These are phyloP conservation scores for Colletotrichum viniferum DNA, from an alignment of 2,329 filamentous ascomycete species.

Conservation along the genomic window DNA sequence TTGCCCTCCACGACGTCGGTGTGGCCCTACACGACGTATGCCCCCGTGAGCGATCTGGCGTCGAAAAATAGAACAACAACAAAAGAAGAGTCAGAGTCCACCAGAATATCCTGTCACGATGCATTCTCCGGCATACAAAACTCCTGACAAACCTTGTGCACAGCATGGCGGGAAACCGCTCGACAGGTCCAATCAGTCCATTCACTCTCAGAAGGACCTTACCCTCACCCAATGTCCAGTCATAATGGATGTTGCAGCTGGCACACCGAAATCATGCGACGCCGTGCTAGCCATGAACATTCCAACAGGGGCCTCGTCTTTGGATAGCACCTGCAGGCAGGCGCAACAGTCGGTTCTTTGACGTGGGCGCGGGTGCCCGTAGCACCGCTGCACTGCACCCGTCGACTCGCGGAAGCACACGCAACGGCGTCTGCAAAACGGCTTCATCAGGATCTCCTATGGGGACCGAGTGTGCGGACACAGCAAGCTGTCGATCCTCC, in stretches of 20 bases:
- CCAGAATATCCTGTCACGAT: background rate
- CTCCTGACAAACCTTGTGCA: accelerated
- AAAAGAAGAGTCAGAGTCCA: too few relatives aligned
- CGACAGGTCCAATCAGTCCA: background rate
- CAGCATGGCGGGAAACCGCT: background rate
- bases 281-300: background rate
- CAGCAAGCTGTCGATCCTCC: background rate
- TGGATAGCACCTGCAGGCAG: background rate
- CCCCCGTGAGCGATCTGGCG: too few relatives aligned
- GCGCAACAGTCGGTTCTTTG: background rate
- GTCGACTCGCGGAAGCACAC: background rate
- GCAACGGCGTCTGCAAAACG: background rate
- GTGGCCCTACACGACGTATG: too few relatives aligned
- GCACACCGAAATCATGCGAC: background rate
- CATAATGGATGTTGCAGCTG: background rate
- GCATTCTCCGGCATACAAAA: background rate
- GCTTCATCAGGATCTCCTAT: background rate
- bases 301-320: background rate
- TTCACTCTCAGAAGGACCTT: accelerated
- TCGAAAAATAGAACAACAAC: too few relatives aligned
- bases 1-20: too few relatives aligned
- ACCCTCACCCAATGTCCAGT: background rate
- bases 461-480: background rate
- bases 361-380: background rate
- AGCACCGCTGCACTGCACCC: background rate